These are phyloP conservation scores for Telfairia occidentalis DNA, from an alignment of 331 rosid genomes.

Conservation along the genomic window DNA sequence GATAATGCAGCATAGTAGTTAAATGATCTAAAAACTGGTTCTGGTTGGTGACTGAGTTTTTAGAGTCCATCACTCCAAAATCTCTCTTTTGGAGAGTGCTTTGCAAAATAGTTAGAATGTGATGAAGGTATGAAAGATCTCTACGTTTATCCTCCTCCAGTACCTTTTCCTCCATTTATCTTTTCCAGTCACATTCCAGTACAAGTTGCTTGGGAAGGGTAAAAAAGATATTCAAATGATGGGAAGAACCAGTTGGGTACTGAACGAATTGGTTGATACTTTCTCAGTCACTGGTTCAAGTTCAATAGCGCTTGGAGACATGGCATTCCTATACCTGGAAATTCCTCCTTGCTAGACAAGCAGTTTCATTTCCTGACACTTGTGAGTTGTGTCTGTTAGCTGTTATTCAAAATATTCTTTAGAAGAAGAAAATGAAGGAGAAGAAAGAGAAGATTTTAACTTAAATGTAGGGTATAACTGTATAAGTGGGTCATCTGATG, in stretches of 20 bases:
- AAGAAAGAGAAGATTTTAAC: neutral
- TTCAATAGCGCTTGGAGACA: neutral
- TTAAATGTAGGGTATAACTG: neutral
- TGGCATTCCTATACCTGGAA: too few relatives aligned
- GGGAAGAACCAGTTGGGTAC: too few relatives aligned
- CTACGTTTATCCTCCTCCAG: neutral
- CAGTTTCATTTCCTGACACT: neutral
- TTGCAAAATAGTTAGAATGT: neutral
- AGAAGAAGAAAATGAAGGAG: neutral
- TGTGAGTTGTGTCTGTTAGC: neutral
- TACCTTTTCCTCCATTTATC: too few relatives aligned
- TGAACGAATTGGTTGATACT: too few relatives aligned
- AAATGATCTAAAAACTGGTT: neutral
- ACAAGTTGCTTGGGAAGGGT: too few relatives aligned
- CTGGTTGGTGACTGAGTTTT: neutral
- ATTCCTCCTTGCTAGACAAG: neutral
- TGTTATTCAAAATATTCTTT: neutral
- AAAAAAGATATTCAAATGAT: too few relatives aligned
- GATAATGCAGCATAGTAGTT: neutral
- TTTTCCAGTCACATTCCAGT: too few relatives aligned
- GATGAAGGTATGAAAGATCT: neutral
- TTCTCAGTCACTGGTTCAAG: too few relatives aligned
- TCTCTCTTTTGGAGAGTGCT: neutral
- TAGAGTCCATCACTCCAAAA: neutral
- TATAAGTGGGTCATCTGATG: neutral